Evolutionary conservation across 805 yeast species (phyloP).

Genomic region (Lipomyces starkeyi): DNA sequence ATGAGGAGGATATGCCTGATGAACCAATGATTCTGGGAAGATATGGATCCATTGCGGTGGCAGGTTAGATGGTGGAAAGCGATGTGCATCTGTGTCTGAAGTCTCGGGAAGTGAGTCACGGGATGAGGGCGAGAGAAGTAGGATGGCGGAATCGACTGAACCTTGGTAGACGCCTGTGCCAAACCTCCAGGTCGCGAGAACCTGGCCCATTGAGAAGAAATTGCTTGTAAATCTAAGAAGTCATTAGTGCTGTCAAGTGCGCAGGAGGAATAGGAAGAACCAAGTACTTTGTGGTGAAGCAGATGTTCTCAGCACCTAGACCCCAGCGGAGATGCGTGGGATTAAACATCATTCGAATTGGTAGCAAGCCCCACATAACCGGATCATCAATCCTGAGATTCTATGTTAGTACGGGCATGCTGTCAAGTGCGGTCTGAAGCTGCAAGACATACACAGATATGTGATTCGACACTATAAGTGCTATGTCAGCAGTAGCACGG

Average conservation of each 20-base stretch:
- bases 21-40: conserved; percentile 93
- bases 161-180: conserved; percentile 95
- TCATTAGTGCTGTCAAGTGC: neutral
- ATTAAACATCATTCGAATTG: conserved; percentile 67
- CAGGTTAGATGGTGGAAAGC: conserved; percentile 2
- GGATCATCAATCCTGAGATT: conserved; percentile 80
- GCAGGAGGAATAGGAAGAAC: conserved; percentile 34
- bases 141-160: conserved; percentile 82
- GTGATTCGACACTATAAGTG: conserved; percentile 35
- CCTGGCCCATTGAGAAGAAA: conserved; percentile 87
- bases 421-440: neutral
- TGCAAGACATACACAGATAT: conserved; percentile 34
- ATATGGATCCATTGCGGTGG: conserved; percentile 79
- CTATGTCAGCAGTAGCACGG: neutral
- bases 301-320: conserved; percentile 88
- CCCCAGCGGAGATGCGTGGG: conserved; percentile 87
- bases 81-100: neutral
- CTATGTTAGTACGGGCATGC: neutral
- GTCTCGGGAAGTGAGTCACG: neutral
- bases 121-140: conserved; percentile 59
- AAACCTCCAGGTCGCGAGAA: conserved; percentile 83
- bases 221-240: conserved; percentile 37
- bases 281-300: conserved; percentile 62
- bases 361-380: conserved; percentile 82
- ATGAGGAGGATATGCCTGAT: conserved; percentile 78